A percentile compares a stretch with the other conserved stretches of the same genome.
These are phyloP conservation scores for Harrya chromipes DNA, from an alignment of 768 basidiomycete species.

Conservation along the genomic window DNA sequence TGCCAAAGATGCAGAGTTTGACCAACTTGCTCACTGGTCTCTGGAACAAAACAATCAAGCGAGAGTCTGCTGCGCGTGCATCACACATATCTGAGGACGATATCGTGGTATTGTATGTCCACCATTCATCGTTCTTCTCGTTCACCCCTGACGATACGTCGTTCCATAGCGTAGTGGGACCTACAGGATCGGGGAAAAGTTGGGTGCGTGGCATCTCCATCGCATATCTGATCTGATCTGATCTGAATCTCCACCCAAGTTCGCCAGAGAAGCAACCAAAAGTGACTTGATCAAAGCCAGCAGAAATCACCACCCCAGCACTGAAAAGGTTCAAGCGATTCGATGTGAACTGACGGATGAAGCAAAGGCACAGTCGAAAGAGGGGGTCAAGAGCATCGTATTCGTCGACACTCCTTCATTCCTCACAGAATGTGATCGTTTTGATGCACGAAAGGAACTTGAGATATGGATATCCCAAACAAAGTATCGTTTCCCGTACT, in stretches of 20 bases:
- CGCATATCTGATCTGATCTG: background rate
- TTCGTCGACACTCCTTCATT: slow-evolving; percentile 6
- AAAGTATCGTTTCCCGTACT: background rate
- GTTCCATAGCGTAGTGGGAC: slow-evolving; percentile 12
- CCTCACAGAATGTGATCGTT: slow-evolving; percentile 3
- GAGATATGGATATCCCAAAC: background rate
- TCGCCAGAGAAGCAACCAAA: slow-evolving; percentile 11
- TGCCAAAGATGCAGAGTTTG: no score
- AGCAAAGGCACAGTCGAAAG: background rate
- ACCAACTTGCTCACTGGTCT: background rate
- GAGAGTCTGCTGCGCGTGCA: background rate
- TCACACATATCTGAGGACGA: slow-evolving; percentile 9
- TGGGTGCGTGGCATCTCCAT: slow-evolving; percentile 12
- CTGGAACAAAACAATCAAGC: slow-evolving; percentile 11
- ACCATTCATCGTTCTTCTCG: background rate
- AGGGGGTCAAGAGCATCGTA: background rate
- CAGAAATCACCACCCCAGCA: slow-evolving; percentile 2
- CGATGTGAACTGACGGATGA: slow-evolving; percentile 13
- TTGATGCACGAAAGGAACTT: slow-evolving; percentile 6
- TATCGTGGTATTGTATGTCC: slow-evolving; percentile 21
- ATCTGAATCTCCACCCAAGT: slow-evolving; percentile 4
- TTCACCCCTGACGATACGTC: background rate
- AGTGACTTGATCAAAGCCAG: background rate
- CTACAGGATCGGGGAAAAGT: slow-evolving; percentile 20
- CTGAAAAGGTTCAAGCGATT: slow-evolving; percentile 10